Evolutionary conservation across 257 asterid genomes (phyloP), one percentile per base, ranked within the genome.

Genomic region (Nemophila menziesii): DNA sequence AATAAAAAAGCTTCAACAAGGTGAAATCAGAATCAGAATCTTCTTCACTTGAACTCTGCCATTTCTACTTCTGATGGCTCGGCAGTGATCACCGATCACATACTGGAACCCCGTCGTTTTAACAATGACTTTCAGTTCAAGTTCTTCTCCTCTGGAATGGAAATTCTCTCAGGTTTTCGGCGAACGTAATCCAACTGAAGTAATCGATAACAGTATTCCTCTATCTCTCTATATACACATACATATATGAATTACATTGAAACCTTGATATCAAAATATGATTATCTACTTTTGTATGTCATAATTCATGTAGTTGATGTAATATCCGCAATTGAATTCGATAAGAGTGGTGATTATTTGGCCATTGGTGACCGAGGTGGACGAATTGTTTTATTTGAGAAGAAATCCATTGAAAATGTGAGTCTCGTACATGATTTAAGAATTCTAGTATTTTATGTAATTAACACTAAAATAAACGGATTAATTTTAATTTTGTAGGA

Each of bases 351-450:
- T 21, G 56, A 68, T 60, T 70, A 80, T 68, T 65, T 84, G 23
- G 95, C 86, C 19, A 73, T 74, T 20, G 95, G 93, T 55, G 95
- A 84, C 57, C 75, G 77, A 37, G 93, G 93, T 29, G 92, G 95
- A n/a, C 93, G 95, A 51, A 61, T 84, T 44, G 80, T 80, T 52
- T 47, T 84, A 37, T 84, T 80, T 20, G 69, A 70, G 65, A 64
- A 58, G 56, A 44, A 50, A 23, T 73, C 69, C 42, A 61, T 68
- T 55, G 71, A 70, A 60, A 63, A 79, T 62, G 92, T 79, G 74
- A 50, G 92, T 29, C n/a, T n/a, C n/a, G n/a, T n/a, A n/a, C n/a
- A n/a, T n/a, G n/a, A n/a, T n/a, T n/a, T n/a, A n/a, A n/a, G n/a
- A n/a, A n/a, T n/a, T n/a, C n/a, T n/a, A n/a, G n/a, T n/a, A n/a